phyloP scores from a whole-genome alignment of 1,284 basidiomycete species.

The Peniophora sp. region DNA sequence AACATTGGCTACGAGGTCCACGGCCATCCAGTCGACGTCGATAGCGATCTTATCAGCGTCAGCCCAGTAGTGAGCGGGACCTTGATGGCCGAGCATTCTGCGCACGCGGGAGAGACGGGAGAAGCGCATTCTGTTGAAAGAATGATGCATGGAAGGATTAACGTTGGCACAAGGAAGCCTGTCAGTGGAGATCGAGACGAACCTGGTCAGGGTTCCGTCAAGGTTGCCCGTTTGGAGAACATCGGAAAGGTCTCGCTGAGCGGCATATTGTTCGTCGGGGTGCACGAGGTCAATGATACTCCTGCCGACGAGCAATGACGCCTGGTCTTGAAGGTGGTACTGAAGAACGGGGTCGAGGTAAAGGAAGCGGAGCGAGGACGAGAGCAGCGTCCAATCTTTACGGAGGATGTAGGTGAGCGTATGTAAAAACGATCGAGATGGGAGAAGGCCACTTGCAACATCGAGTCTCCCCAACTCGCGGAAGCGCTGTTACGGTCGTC shows the following conservation, averaged over 20 bases:
- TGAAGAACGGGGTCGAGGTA: constrained; percentile 86
- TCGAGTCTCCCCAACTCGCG: constrained; percentile 61
- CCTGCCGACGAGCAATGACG: constrained; percentile 61
- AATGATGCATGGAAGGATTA: constrained; percentile 11
- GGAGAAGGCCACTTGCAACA: constrained; percentile 51
- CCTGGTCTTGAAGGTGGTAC: constrained; percentile 69
- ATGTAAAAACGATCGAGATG: constrained; percentile 24
- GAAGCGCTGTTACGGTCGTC: constrained; percentile 17
- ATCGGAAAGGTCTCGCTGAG: constrained; percentile 67
- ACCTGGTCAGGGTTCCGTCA: constrained; percentile 90
- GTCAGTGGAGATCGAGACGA: constrained; percentile 18
- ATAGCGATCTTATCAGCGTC: constrained; percentile 65
- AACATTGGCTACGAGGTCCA: constrained; percentile 94
- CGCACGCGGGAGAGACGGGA: constrained; percentile 66
- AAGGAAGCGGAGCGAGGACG: constrained; percentile 71
- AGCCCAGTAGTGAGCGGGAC: constrained; percentile 42
- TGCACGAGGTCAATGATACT: constrained; percentile 84
- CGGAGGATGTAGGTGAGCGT: constrained; percentile 11
- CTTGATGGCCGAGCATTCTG: constrained; percentile 54
- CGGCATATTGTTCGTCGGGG: constrained; percentile 79
- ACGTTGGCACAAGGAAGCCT: constrained; percentile 8
- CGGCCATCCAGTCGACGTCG: constrained; percentile 78
- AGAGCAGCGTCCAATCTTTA: constrained; percentile 67
- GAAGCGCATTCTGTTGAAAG: constrained; percentile 60
- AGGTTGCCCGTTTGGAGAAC: constrained; percentile 77